A percentile compares a stretch with the other conserved stretches of the same genome.
phyloP scores from a whole-genome alignment of 257 asterid species.

The Solanum microdontum region DNA sequence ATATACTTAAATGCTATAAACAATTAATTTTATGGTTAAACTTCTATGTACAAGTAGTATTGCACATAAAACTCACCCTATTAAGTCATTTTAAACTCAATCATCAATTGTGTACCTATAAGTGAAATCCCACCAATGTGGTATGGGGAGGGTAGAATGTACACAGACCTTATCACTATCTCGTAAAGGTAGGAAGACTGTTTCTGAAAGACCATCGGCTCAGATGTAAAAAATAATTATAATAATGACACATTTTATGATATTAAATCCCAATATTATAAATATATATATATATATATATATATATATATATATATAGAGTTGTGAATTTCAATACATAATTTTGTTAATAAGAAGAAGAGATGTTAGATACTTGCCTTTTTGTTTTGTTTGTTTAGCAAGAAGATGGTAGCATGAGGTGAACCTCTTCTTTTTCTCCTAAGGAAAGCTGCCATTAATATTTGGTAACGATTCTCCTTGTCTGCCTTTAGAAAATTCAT shows the following conservation, averaged over 20 bases:
- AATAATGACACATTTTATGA: neutral
- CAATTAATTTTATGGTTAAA: neutral
- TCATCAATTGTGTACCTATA: neutral
- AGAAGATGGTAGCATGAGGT: conserved; percentile 40
- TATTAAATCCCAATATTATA: neutral
- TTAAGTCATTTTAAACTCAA: neutral
- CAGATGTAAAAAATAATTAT: neutral
- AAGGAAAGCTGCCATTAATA: conserved; percentile 40
- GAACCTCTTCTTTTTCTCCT: conserved; percentile 43
- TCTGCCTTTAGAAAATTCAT: conserved; percentile 79
- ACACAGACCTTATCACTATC: neutral
- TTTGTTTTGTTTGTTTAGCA: conserved; percentile 54
- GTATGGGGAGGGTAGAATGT: neutral
- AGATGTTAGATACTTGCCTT: conserved; percentile 29
- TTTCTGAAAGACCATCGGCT: neutral
- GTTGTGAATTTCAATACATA: neutral
- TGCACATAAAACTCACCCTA: neutral
- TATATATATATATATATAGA: neutral
- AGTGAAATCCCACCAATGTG: neutral
- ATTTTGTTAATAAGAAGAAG: neutral
- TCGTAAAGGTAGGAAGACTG: neutral
- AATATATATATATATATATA: neutral
- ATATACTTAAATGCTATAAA: neutral
- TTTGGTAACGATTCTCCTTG: conserved; percentile 50
- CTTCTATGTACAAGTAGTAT: neutral